phyloP scores from a whole-genome alignment of 768 basidiomycete species.

The Cystofilobasidium macerans region DNA sequence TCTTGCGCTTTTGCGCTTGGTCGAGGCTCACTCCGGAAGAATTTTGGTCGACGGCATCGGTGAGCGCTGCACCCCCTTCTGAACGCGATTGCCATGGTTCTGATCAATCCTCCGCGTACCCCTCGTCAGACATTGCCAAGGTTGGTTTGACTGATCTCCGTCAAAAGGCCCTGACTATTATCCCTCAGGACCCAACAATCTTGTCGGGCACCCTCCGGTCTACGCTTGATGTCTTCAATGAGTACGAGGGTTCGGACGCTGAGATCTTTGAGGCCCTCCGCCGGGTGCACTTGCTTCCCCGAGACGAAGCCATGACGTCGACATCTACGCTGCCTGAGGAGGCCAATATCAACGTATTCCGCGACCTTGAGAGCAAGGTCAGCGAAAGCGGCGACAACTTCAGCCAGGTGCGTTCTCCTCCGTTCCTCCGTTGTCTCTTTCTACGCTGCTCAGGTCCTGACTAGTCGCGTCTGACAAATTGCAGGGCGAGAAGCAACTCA shows the following conservation, averaged over 20 bases:
- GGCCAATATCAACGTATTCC: constrained; percentile 65
- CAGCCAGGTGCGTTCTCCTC: constrained; percentile 39
- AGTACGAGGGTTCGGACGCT: constrained; percentile 70
- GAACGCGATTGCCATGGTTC: not conserved
- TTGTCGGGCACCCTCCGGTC: constrained; percentile 65
- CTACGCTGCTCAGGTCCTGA: too few relatives aligned
- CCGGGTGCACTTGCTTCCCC: constrained; percentile 37
- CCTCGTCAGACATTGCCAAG: constrained; percentile 57
- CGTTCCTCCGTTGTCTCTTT: too few relatives aligned
- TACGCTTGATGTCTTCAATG: constrained; percentile 72
- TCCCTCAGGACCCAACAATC: constrained; percentile 74
- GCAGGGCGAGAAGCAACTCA: constrained; percentile 58
- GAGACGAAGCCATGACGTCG: constrained; percentile 26
- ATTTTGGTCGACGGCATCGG: constrained; percentile 62
- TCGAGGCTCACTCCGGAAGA: constrained; percentile 67
- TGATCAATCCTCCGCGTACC: too few relatives aligned
- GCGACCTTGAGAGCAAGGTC: constrained; percentile 59
- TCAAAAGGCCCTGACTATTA: constrained; percentile 48
- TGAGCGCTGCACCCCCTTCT: not conserved
- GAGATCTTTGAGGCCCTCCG: constrained; percentile 48
- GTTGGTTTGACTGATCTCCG: constrained; percentile 75
- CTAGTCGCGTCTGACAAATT: too few relatives aligned
- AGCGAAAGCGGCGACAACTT: constrained; percentile 85
- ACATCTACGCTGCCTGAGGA: constrained; percentile 27
- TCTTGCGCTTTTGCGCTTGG: constrained; percentile 76